A percentile compares a stretch with the other conserved stretches of the same genome.
Conservation (phyloP, 331 rosid species). For the Arachis monticola region DNA sequence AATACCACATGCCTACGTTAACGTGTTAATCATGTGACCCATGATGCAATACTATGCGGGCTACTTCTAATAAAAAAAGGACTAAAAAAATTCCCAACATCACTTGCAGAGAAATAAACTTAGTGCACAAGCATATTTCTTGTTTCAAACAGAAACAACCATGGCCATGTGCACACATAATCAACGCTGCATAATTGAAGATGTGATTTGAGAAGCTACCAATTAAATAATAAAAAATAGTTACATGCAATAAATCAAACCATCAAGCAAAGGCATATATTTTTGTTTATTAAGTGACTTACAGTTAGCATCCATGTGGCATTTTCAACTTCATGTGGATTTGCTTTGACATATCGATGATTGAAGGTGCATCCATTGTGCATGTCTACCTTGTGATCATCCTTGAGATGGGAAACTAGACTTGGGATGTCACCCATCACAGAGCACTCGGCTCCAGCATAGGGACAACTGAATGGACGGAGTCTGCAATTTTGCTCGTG, state of each 20-base stretch:
- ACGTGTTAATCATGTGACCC: conserved; percentile 24
- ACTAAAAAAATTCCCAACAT: conserved; percentile 10
- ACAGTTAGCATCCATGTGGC: conserved; percentile 99
- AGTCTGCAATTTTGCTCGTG: conserved; percentile 85
- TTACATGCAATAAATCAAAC: conserved; percentile 31
- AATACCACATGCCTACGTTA: conserved; percentile 22
- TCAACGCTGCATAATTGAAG: conserved; percentile 1
- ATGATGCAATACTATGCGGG: conserved; percentile 3
- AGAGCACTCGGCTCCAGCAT: conserved; percentile 95
- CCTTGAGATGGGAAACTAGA: conserved; percentile 85
- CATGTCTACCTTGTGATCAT: conserved; percentile 94
- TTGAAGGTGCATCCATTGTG: conserved; percentile 92
- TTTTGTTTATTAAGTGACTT: conserved; percentile 34
- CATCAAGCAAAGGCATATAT: not conserved
- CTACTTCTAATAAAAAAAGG: conserved; percentile 8
- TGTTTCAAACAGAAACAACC: conserved; percentile 18
- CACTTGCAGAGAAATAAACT: conserved; percentile 7
- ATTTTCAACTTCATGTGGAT: conserved; percentile 93
- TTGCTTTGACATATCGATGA: conserved; percentile 91
- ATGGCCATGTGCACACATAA: conserved; percentile 30
- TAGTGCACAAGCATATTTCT: not conserved
- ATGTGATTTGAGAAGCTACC: conserved; percentile 1
- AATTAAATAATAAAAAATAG: conserved; percentile 12
- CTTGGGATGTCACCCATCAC: conserved; percentile 80
- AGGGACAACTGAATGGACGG: conserved; percentile 89